These are phyloP conservation scores for Trichoderma erinaceum DNA, from an alignment of 495 filamentous ascomycete species.

Conservation along the genomic window DNA sequence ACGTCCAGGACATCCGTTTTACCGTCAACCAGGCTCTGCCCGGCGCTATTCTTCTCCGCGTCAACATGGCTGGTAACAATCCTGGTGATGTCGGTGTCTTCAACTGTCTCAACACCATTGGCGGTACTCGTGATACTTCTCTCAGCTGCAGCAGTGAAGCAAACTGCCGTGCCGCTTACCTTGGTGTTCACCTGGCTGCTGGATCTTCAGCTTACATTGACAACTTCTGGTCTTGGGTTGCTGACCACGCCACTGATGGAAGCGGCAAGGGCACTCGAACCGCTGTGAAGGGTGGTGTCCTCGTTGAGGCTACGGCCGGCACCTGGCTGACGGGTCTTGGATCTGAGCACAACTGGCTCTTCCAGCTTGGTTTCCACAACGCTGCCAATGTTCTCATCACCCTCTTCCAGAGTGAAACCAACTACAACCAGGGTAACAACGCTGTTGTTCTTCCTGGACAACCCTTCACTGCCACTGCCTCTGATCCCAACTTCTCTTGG, in stretches of 20 bases:
- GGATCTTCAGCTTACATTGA: slow-evolving; percentile 56
- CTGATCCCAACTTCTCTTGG: slow-evolving; percentile 49
- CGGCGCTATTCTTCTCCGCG: slow-evolving; percentile 45
- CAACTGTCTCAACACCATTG: slow-evolving; percentile 56
- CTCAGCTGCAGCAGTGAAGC: slow-evolving; percentile 37
- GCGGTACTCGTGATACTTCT: slow-evolving; percentile 49
- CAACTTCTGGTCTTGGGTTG: slow-evolving; percentile 67
- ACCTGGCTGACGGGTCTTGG: slow-evolving; percentile 58
- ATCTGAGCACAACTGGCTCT: slow-evolving; percentile 63
- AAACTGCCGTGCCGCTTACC: slow-evolving; percentile 58
- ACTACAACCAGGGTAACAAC: slow-evolving; percentile 78
- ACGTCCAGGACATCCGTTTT: slow-evolving; percentile 54
- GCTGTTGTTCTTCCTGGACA: slow-evolving; percentile 43
- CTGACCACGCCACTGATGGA: slow-evolving; percentile 57
- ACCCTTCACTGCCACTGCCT: slow-evolving; percentile 39
- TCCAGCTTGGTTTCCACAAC: slow-evolving; percentile 63
- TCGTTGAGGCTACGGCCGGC: slow-evolving; percentile 46
- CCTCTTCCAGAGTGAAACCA: slow-evolving; percentile 76
- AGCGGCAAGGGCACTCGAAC: slow-evolving; percentile 13
- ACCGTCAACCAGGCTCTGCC: slow-evolving; percentile 40
- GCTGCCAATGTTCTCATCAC: slow-evolving; percentile 69
- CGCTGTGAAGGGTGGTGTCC: slow-evolving; percentile 39
- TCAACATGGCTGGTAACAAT: slow-evolving; percentile 51
- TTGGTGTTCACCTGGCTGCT: slow-evolving; percentile 59
- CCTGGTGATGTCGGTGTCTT: slow-evolving; percentile 56